phyloP scores from a whole-genome alignment of 352 stramenopile genomes.

The Stephanocyclus meneghinianus region DNA sequence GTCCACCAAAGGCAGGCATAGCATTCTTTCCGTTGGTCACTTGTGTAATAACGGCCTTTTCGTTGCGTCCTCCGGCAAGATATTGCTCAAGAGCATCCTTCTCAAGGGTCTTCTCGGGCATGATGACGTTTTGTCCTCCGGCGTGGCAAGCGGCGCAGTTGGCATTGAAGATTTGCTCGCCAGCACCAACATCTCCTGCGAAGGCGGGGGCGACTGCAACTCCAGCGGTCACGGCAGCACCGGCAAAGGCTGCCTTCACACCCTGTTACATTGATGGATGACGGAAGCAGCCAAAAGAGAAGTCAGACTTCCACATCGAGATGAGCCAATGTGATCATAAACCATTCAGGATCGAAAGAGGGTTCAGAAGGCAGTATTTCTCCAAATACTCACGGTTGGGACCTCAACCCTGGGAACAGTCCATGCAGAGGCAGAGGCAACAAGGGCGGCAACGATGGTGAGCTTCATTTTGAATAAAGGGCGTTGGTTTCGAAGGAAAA shows the following conservation, averaged over 20 bases:
- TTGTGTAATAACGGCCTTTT: constrained; percentile 80
- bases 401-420: constrained; percentile 55
- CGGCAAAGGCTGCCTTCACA: constrained; percentile 62
- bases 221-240: constrained; percentile 56
- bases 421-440: constrained; percentile 70
- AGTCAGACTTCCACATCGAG: neutral
- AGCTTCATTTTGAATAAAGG: constrained; percentile 71
- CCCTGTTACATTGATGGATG: constrained; percentile 9
- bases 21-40: constrained; percentile 86
- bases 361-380: too few species aligned
- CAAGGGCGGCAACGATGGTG: constrained; percentile 63
- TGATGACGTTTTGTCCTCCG: constrained; percentile 85
- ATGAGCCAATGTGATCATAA: neutral
- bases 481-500: neutral
- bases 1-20: constrained; percentile 84
- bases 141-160: constrained; percentile 85
- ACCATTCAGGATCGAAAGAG: neutral
- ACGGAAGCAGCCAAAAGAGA: neutral
- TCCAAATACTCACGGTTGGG: constrained; percentile 30
- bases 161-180: constrained; percentile 82
- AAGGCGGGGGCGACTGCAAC: constrained; percentile 66
- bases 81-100: constrained; percentile 83
- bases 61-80: constrained; percentile 80
- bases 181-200: constrained; percentile 76
- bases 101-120: constrained; percentile 83